A percentile compares a stretch with the other conserved stretches of the same genome.
Conservation (phyloP, 2,329 filamentous ascomycete species). For the Aureobasidium lini region DNA sequence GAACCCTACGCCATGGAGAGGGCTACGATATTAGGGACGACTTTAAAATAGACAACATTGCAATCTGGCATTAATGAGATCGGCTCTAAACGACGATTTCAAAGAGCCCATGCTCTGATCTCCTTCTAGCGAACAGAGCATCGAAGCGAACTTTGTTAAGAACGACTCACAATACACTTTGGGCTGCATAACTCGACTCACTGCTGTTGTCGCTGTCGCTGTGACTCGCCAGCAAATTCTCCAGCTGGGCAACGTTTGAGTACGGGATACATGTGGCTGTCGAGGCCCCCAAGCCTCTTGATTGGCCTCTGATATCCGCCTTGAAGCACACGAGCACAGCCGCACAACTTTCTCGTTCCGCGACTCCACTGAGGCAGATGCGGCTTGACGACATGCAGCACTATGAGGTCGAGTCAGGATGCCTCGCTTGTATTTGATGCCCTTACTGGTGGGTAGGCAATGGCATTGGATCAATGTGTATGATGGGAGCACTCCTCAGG, state of each 20-base stretch:
- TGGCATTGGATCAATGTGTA: too few relatives aligned
- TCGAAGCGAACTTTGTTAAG: not conserved
- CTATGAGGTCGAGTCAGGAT: not conserved
- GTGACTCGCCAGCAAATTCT: not conserved
- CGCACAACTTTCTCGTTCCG: not conserved
- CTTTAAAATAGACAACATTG: not conserved
- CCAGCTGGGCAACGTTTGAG: slow-evolving; percentile 3
- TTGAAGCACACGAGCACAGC: not conserved
- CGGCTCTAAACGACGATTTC: not conserved
- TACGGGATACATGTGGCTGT: not conserved
- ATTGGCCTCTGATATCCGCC: not conserved
- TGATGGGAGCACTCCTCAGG: not conserved
- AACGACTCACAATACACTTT: not conserved
- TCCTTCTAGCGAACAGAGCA: not conserved
- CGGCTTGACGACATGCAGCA: slow-evolving; percentile 4
- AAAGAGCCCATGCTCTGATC: not conserved
- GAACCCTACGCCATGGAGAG: not conserved
- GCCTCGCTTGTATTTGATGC: not conserved
- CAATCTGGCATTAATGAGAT: not conserved
- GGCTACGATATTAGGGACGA: not conserved
- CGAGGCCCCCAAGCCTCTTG: not conserved
- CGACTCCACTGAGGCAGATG: not conserved
- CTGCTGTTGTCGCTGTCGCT: not conserved
- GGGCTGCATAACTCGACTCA: too few relatives aligned
- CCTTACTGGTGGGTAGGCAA: not conserved